Evolutionary conservation across 2,329 filamentous ascomycete species (phyloP), one percentile per base, ranked within the genome.

Genomic region (Huntiella bhutanensis): DNA sequence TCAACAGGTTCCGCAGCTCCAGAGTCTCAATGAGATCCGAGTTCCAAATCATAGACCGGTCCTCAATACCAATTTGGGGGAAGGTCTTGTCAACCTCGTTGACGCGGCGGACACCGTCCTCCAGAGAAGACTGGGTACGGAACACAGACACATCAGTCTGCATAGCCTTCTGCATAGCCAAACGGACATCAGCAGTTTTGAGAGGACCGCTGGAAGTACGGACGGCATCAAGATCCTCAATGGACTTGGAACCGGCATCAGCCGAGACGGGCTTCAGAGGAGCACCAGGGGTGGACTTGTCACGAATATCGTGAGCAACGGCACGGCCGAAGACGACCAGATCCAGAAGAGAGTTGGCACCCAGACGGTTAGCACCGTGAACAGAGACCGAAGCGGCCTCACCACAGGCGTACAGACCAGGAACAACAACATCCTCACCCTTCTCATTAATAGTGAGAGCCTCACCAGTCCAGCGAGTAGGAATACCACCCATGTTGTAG

Each of bases 41-140:
- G 77, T 96, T 96, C 88, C 88, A 96, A 70, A 96, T 96, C 88
- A 96, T 95, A 73, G 84, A 92, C 64, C 91, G 82, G 65, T 96
- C 88, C 76, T 94, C 93, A 68, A 84, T 95, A 59, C 85, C 84
- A 55, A 96, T 80, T 59, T 95, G 71, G 56, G 71, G 66, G 67
- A 82, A 96, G 57, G 70, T 73, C 56, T 73, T 64, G 62, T 96
- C 88, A 55, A 96, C 84, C 55, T 85, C 77, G 53, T 67, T 77
- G 63, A 96, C 91, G 70, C 79, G 87, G 64, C 71, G 69, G 52
- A 94, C 87, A 75, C 88, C 88, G 65, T 95, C 83, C 55, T 95
- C 85, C 62, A 96, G 75, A 54, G 78, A 85, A 65, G 93, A 82
- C 59, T 96, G 86, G 38, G 83, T 94, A 62, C 88, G 76, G 82